Percentiles rank a stretch among this genome's conserved stretches.
phyloP scores from a whole-genome alignment of 2,329 filamentous ascomycete species.

The Trichoderma polysporum region DNA sequence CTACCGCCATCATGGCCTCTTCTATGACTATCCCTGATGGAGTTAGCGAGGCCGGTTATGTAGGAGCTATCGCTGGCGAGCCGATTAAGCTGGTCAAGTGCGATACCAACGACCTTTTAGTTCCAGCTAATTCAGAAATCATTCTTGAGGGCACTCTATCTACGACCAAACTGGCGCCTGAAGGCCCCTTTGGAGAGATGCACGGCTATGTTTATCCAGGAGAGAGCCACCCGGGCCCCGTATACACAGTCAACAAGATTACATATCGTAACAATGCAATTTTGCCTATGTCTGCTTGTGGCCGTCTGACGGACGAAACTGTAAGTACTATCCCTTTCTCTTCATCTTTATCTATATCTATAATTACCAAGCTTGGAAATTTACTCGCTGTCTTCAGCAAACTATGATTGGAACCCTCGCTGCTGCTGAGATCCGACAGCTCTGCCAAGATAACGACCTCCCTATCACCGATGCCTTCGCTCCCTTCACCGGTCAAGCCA shows the following conservation, averaged over 20 bases:
- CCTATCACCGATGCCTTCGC: conserved; percentile 46
- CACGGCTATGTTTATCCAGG: conserved; percentile 24
- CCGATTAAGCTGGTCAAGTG: conserved; percentile 51
- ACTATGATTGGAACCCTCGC: conserved; percentile 8
- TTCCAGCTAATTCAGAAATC: conserved; percentile 52
- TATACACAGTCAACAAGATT: conserved; percentile 18
- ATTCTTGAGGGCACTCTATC: conserved; percentile 51
- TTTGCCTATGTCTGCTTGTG: conserved; percentile 15
- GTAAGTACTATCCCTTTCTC: neutral
- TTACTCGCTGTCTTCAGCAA: neutral
- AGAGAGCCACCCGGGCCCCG: neutral
- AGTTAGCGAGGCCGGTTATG: conserved; percentile 48
- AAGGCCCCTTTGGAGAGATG: conserved; percentile 52
- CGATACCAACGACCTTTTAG: conserved; percentile 48
- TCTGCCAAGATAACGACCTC: conserved; percentile 26
- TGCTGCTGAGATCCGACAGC: neutral
- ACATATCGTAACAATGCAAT: conserved; percentile 21
- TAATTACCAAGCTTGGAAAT: neutral
- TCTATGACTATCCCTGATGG: conserved; percentile 51
- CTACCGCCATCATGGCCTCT: conserved; percentile 48
- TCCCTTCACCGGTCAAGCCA: conserved; percentile 48
- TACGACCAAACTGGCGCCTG: conserved; percentile 40
- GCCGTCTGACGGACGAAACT: conserved; percentile 21
- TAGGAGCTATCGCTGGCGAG: conserved; percentile 46
- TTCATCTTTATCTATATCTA: neutral